Evolutionary conservation across 208 protist genomes (phyloP).

Genomic region (Crithidia bombi): DNA sequence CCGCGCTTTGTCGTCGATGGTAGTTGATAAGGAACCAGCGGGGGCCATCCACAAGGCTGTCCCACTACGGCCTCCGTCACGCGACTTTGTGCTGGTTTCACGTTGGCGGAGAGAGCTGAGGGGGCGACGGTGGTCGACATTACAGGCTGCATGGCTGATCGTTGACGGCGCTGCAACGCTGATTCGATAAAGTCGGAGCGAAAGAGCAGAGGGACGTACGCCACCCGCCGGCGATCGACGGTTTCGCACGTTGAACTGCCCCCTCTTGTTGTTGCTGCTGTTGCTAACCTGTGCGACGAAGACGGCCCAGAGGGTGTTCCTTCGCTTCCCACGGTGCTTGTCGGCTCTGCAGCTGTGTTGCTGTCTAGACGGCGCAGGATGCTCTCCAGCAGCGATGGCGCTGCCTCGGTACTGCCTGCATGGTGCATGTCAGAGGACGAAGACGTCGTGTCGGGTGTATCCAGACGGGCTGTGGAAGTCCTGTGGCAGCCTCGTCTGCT

Average conservation of each 20-base stretch:
- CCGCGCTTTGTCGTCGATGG: too few relatives aligned
- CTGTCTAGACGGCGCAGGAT: conserved; percentile 4
- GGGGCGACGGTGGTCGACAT: background rate
- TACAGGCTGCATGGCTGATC: background rate
- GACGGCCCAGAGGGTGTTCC: background rate
- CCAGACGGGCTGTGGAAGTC: background rate
- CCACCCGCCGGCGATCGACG: background rate
- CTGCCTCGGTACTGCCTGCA: background rate
- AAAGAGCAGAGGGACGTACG: conserved; percentile 36
- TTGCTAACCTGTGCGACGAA: background rate
- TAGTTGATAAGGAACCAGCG: too few relatives aligned
- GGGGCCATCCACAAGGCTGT: too few relatives aligned
- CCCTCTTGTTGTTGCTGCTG: background rate
- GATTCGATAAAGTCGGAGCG: conserved; percentile 20
- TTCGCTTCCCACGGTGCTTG: background rate
- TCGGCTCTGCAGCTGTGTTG: background rate
- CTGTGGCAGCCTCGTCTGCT: background rate
- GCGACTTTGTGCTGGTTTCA: too few relatives aligned
- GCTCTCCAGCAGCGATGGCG: conserved; percentile 1
- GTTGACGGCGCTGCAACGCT: background rate
- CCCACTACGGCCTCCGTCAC: too few relatives aligned
- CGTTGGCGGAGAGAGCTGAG: too few relatives aligned
- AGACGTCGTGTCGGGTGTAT: background rate
- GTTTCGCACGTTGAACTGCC: background rate
- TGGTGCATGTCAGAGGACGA: background rate